These are phyloP conservation scores for Saraca asoca DNA, from an alignment of 331 rosid genomes.

Conservation along the genomic window DNA sequence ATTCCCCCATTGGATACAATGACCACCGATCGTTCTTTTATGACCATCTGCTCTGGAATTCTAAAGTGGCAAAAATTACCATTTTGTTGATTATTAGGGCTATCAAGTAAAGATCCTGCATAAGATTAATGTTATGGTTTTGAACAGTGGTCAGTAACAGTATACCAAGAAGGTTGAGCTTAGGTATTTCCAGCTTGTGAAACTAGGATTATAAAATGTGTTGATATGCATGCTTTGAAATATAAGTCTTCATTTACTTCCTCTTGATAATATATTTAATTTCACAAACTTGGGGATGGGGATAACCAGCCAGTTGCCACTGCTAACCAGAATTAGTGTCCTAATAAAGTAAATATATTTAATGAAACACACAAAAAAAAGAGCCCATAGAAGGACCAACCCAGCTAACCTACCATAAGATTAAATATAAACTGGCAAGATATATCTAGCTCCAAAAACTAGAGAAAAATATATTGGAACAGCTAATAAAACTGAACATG, in stretches of 20 bases:
- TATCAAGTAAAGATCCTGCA: not conserved
- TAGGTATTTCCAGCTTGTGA: not conserved
- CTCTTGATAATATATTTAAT: not conserved
- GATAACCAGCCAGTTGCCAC: too few relatives aligned
- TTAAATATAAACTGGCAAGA: too few relatives aligned
- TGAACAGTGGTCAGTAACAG: slow-evolving; percentile 11
- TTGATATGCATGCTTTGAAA: not conserved
- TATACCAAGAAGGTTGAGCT: slow-evolving; percentile 1
- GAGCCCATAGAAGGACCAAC: too few relatives aligned
- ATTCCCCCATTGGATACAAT: too few relatives aligned
- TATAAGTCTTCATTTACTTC: not conserved
- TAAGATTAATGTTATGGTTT: not conserved
- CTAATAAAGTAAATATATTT: too few relatives aligned
- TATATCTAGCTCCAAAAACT: too few relatives aligned
- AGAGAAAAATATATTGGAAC: too few relatives aligned
- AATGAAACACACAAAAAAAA: too few relatives aligned
- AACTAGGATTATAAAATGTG: not conserved
- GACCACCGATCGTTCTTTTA: not conserved
- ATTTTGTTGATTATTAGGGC: slow-evolving; percentile 12
- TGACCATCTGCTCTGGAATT: not conserved
- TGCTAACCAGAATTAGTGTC: too few relatives aligned
- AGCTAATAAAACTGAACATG: too few relatives aligned
- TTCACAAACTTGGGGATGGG: too few relatives aligned
- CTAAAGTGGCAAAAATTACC: not conserved
- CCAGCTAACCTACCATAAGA: too few relatives aligned